Evolutionary conservation across 768 basidiomycete genomes (phyloP).

Genomic region (Boletus patriciae): DNA sequence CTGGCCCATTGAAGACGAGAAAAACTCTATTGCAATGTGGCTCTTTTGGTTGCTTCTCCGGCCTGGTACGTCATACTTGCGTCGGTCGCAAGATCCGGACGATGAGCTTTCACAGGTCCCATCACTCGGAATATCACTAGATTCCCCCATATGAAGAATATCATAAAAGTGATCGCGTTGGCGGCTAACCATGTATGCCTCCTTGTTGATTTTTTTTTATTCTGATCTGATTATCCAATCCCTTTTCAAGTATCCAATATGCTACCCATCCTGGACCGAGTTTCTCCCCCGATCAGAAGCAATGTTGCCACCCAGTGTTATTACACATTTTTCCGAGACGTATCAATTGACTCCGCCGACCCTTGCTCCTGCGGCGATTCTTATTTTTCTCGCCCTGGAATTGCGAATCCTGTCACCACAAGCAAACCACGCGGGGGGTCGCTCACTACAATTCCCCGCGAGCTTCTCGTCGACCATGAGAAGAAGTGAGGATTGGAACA

Average conservation of each 20-base stretch:
- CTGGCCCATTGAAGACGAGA: slow-evolving; percentile 59
- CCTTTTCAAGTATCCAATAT: slow-evolving; percentile 57
- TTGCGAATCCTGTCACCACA: slow-evolving; percentile 21
- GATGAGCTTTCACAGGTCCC: slow-evolving; percentile 41
- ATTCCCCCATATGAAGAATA: slow-evolving; percentile 47
- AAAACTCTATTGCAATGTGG: slow-evolving; percentile 71
- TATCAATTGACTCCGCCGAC: slow-evolving; percentile 56
- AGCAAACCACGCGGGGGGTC: neutral
- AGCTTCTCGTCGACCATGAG: slow-evolving; percentile 13
- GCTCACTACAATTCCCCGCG: slow-evolving; percentile 16
- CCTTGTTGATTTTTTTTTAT: slow-evolving; percentile 14
- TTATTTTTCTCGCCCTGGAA: slow-evolving; percentile 62
- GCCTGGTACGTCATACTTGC: slow-evolving; percentile 46
- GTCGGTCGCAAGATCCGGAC: neutral
- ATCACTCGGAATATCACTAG: slow-evolving; percentile 41
- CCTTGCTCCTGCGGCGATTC: slow-evolving; percentile 68
- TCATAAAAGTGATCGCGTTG: slow-evolving; percentile 62
- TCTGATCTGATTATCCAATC: slow-evolving; percentile 3
- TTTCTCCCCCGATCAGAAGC: slow-evolving; percentile 42
- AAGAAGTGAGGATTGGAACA: slow-evolving; percentile 60
- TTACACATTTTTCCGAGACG: slow-evolving; percentile 46
- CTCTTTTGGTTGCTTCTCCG: slow-evolving; percentile 71
- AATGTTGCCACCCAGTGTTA: slow-evolving; percentile 16
- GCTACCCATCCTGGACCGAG: slow-evolving; percentile 56
- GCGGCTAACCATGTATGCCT: slow-evolving; percentile 61